Conservation (phyloP, 345 rosid genomes). For the Lepidium sativum region DNA sequence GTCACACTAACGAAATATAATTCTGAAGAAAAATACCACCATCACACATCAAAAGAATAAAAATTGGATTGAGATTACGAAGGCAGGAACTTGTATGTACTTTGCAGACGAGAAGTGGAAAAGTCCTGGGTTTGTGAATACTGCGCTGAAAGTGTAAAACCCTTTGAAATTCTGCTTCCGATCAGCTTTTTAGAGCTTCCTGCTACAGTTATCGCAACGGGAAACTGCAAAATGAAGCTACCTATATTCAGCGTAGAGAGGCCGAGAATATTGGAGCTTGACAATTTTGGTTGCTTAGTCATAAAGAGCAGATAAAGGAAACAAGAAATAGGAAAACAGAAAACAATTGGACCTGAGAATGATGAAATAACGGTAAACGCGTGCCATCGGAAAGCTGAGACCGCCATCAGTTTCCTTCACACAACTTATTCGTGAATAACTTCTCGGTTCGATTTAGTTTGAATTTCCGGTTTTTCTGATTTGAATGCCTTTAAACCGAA, state of each 20-base stretch:
- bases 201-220: slow-evolving; percentile 15
- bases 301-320: neutral
- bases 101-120: slow-evolving; percentile 75
- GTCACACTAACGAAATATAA: neutral
- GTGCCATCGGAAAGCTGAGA: slow-evolving; percentile 40
- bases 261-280: too few species aligned
- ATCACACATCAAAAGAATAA: neutral
- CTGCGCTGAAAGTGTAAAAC: slow-evolving; percentile 41
- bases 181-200: slow-evolving; percentile 36
- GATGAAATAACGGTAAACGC: slow-evolving; percentile 32
- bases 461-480: neutral
- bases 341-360: slow-evolving; percentile 26
- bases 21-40: neutral
- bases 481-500: neutral
- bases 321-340: neutral
- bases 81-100: slow-evolving; percentile 21
- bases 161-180: slow-evolving; percentile 28
- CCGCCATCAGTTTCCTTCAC: slow-evolving; percentile 34
- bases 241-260: neutral
- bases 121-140: slow-evolving; percentile 63
- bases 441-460: neutral
- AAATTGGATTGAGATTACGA: neutral
- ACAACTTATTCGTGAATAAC: slow-evolving; percentile 1
- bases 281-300: too few species aligned
- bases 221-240: slow-evolving; percentile 21